Conservation (phyloP, 805 yeast genomes). For the Clavispora phyllophila region DNA sequence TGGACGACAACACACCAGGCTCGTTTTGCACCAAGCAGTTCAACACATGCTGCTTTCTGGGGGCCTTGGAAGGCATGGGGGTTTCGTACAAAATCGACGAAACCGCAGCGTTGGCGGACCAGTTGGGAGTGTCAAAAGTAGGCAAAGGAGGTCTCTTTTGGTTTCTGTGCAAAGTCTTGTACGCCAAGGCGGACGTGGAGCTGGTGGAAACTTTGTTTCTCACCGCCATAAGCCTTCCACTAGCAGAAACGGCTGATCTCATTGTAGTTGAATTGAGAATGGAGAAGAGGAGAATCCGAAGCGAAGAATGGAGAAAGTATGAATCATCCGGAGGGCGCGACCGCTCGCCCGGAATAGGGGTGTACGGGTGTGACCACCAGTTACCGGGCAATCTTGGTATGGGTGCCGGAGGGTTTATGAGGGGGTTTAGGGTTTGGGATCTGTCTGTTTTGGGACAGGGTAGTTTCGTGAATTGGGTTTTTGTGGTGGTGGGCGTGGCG, state of each 20-base stretch:
- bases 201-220: constrained; percentile 35
- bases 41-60: constrained; percentile 79
- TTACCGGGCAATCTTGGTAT: no score
- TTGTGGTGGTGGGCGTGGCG: no score
- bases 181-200: constrained; percentile 91
- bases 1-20: constrained; percentile 93
- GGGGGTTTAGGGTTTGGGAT: neutral
- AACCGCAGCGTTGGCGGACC: constrained; percentile 97
- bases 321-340: neutral
- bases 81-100: constrained; percentile 93
- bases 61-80: constrained; percentile 57
- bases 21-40: constrained; percentile 98
- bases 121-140: constrained; percentile 84
- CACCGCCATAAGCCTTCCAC: constrained; percentile 11
- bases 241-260: constrained; percentile 4
- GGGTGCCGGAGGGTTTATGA: neutral
- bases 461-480: no score
- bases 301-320: neutral
- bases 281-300: neutral
- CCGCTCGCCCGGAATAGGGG: constrained; percentile 1
- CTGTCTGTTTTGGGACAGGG: no score
- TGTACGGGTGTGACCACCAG: constrained; percentile 2
- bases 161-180: constrained; percentile 85
- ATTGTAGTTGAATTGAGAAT: constrained; percentile 2
- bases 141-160: constrained; percentile 87